Conservation (phyloP, 306 rosid species). For the Quillaja saponaria region DNA sequence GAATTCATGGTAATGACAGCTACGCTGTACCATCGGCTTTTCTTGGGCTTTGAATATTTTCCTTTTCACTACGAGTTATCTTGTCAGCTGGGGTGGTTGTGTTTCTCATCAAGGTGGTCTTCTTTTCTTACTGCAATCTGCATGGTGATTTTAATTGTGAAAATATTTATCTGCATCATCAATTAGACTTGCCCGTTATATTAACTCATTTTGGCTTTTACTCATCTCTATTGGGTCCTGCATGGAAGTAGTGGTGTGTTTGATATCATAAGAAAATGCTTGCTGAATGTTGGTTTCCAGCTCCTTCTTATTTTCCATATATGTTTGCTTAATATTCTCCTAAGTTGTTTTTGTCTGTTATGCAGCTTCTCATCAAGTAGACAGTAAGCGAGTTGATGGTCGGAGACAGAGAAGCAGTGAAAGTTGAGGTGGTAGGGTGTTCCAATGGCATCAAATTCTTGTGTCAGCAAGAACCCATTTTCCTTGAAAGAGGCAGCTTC, state of each 20-base stretch:
- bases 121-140: conserved; percentile 29
- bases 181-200: conserved; percentile 10
- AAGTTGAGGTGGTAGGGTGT: conserved; percentile 20
- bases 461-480: conserved; percentile 44
- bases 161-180: neutral
- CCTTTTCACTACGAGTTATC: conserved; percentile 50
- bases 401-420: conserved; percentile 30
- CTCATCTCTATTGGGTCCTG: neutral
- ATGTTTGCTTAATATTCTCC: neutral
- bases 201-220: neutral
- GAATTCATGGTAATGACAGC: conserved; percentile 89
- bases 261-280: neutral
- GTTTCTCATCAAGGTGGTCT: conserved; percentile 38
- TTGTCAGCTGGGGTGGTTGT: conserved; percentile 40
- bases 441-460: conserved; percentile 72
- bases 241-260: neutral
- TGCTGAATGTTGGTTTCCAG: too few relatives aligned
- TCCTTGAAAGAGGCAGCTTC: conserved; percentile 44
- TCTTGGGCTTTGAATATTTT: conserved; percentile 53
- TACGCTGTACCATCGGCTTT: conserved; percentile 49
- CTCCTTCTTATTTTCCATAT: neutral
- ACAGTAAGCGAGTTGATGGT: conserved; percentile 32
- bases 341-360: conserved; percentile 1
- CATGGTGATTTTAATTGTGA: conserved; percentile 48
- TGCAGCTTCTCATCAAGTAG: conserved; percentile 23